Conservation (phyloP, 1,284 basidiomycete genomes). For the Rhodotorula sp. region DNA sequence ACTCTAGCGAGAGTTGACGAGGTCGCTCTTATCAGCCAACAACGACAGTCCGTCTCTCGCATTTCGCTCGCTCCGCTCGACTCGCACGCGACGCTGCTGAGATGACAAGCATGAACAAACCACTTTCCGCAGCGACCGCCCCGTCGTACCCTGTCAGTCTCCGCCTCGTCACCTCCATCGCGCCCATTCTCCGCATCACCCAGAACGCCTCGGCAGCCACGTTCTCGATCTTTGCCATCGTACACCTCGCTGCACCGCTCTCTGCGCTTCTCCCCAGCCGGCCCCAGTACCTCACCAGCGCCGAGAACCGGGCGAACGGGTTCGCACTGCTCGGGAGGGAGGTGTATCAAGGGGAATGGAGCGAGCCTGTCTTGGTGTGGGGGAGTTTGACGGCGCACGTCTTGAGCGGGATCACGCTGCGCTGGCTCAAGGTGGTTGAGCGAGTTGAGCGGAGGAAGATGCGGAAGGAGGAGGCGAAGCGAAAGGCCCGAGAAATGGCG, state of each 20-base stretch:
- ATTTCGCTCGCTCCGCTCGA: neutral
- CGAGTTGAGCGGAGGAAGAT: constrained; percentile 20
- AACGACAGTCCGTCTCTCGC: neutral
- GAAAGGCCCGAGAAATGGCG: constrained; percentile 5
- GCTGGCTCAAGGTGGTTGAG: constrained; percentile 16
- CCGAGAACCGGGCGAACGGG: constrained; percentile 34
- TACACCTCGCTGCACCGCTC: constrained; percentile 39
- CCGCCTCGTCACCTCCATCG: neutral
- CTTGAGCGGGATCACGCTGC: constrained; percentile 24
- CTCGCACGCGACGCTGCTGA: neutral
- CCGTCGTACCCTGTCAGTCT: neutral
- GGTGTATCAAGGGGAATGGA: constrained; percentile 38
- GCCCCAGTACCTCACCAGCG: constrained; percentile 6
- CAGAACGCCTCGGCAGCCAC: constrained; percentile 34
- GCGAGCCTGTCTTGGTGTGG: constrained; percentile 39
- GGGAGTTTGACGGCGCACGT: constrained; percentile 36
- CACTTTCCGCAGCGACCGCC: neutral
- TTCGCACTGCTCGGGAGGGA: constrained; percentile 41
- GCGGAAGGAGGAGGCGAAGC: constrained; percentile 10
- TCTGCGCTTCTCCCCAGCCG: constrained; percentile 25
- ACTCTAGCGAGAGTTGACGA: neutral
- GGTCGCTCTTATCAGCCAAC: neutral
- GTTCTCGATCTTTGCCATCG: constrained; percentile 38
- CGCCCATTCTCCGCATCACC: constrained; percentile 10
- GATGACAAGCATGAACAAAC: neutral